A percentile compares a stretch with the other conserved stretches of the same genome.
These are phyloP conservation scores for Haplographium delicatum DNA, from an alignment of 495 filamentous ascomycete species.

Conservation along the genomic window DNA sequence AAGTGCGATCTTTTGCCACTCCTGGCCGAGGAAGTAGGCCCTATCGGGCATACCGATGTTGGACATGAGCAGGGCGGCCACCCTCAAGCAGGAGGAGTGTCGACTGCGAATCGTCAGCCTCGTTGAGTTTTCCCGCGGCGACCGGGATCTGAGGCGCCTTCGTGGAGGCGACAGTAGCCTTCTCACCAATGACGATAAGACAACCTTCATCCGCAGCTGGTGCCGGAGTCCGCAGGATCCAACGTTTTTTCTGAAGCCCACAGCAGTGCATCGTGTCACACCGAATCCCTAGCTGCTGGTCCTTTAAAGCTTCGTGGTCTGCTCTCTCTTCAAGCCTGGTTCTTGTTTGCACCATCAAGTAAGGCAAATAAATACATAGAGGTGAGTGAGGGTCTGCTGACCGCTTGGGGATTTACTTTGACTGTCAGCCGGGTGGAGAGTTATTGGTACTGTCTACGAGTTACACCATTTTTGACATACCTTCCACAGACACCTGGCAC, in stretches of 20 bases:
- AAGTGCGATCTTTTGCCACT: no score
- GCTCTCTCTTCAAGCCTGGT: not conserved
- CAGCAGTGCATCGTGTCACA: not conserved
- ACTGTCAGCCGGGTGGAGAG: not conserved
- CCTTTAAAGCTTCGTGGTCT: no score
- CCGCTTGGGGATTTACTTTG: not conserved
- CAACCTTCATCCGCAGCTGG: not conserved
- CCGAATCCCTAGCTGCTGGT: no score
- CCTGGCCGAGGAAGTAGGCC: no score
- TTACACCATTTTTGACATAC: not conserved
- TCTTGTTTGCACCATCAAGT: not conserved
- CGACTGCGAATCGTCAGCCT: not conserved
- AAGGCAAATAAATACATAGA: constrained; percentile 1
- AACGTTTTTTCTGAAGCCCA: not conserved
- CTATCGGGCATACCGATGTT: constrained; percentile 1
- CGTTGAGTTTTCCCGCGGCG: not conserved
- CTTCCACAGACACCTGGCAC: constrained; percentile 11
- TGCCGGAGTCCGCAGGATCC: not conserved
- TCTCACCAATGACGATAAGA: not conserved
- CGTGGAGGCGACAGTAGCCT: not conserved
- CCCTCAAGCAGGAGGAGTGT: no score
- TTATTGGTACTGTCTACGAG: constrained; percentile 5
- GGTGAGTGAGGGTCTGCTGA: constrained; percentile 13
- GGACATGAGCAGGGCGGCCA: no score
- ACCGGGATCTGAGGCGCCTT: not conserved